These are phyloP conservation scores for Hanseniaspora gamundiae DNA, from an alignment of 1,139 yeast species.

Conservation along the genomic window DNA sequence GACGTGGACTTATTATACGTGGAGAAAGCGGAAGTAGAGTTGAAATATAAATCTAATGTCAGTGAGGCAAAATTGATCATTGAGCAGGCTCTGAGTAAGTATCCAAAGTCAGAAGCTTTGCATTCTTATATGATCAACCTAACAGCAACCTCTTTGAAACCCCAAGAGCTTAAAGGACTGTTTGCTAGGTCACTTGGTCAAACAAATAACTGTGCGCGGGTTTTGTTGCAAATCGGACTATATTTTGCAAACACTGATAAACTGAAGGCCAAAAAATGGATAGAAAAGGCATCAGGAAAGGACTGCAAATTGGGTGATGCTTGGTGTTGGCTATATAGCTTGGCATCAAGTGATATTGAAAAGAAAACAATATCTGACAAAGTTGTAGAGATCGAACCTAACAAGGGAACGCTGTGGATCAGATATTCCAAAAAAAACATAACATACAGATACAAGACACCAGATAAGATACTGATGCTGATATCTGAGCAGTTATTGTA, in stretches of 20 bases:
- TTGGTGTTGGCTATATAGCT: slow-evolving; percentile 61
- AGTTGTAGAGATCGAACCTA: slow-evolving; percentile 37
- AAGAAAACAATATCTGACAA: slow-evolving; percentile 22
- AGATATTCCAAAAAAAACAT: slow-evolving; percentile 28
- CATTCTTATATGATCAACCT: slow-evolving; percentile 52
- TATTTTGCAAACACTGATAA: slow-evolving; percentile 54
- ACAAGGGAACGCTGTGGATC: slow-evolving; percentile 50
- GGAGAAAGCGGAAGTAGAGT: slow-evolving; percentile 50
- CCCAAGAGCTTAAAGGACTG: slow-evolving; percentile 39
- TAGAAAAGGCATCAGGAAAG: slow-evolving; percentile 52
- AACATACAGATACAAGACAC: neutral
- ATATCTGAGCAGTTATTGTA: neutral
- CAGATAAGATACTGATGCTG: neutral
- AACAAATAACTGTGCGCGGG: slow-evolving; percentile 48
- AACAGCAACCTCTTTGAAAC: slow-evolving; percentile 34
- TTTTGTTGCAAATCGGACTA: slow-evolving; percentile 53
- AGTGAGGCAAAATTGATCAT: slow-evolving; percentile 43
- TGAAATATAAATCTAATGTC: slow-evolving; percentile 30
- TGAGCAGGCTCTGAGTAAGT: slow-evolving; percentile 45
- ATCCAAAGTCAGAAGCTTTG: slow-evolving; percentile 46
- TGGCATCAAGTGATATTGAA: slow-evolving; percentile 23
- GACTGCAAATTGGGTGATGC: slow-evolving; percentile 56
- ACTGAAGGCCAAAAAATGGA: slow-evolving; percentile 61
- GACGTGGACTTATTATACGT: slow-evolving; percentile 38
- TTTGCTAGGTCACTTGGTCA: slow-evolving; percentile 62